phyloP scores from a whole-genome alignment of 1,139 yeast genomes.

The Dujonia santamariae region DNA sequence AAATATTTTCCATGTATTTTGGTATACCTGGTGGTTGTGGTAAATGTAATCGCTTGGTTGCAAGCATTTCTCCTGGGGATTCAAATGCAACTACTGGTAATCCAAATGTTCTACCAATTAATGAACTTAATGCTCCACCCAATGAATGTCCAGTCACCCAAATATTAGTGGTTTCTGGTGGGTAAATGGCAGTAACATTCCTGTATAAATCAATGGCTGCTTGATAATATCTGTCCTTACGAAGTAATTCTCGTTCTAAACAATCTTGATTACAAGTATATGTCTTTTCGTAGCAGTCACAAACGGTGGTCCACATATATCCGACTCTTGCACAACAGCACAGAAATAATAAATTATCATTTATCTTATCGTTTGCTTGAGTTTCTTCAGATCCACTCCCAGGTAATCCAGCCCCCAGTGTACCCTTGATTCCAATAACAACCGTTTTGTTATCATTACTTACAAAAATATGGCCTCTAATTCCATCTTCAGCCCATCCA shows the following conservation, averaged over 20 bases:
- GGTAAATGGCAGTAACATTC: slow-evolving; percentile 61
- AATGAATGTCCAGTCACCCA: slow-evolving; percentile 97
- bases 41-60: slow-evolving; percentile 78
- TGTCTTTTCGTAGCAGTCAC: slow-evolving; percentile 86
- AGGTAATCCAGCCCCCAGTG: slow-evolving; percentile 80
- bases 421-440: slow-evolving; percentile 85
- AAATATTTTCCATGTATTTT: slow-evolving; percentile 70
- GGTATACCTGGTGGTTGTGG: slow-evolving; percentile 95
- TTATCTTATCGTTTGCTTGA: slow-evolving; percentile 71
- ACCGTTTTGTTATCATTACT: slow-evolving; percentile 63
- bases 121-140: slow-evolving; percentile 84
- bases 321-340: slow-evolving; percentile 96
- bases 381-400: slow-evolving; percentile 79
- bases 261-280: slow-evolving; percentile 90
- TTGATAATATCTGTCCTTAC: slow-evolving; percentile 78
- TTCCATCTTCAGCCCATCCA: slow-evolving; percentile 86
- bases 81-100: slow-evolving; percentile 87
- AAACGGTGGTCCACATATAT: slow-evolving; percentile 91
- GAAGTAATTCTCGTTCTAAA: slow-evolving; percentile 69
- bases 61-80: slow-evolving; percentile 89
- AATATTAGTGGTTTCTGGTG: slow-evolving; percentile 61
- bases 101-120: slow-evolving; percentile 87
- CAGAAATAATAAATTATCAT: slow-evolving; percentile 85
- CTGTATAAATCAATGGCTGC: slow-evolving; percentile 77
- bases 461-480: slow-evolving; percentile 88